Evolutionary conservation across 78 protist genomes (phyloP).

Genomic region (Andalucia godoyi): DNA sequence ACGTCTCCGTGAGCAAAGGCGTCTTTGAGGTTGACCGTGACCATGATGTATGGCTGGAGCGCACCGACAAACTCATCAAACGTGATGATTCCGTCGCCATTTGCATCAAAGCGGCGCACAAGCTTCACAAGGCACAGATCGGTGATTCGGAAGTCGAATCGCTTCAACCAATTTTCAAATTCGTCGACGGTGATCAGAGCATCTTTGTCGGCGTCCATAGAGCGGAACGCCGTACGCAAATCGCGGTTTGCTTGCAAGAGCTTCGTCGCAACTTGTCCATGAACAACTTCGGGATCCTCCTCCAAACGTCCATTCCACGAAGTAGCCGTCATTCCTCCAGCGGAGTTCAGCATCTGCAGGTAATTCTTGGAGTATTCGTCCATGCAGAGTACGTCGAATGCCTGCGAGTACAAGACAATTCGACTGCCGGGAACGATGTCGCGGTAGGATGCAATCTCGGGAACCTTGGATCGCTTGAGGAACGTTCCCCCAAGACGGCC

Average conservation of each 20-base stretch:
- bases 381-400: background rate
- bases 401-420: background rate
- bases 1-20: too few relatives aligned
- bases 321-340: background rate
- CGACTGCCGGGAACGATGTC: conserved; percentile 14
- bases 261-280: too few relatives aligned
- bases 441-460: background rate
- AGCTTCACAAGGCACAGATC: background rate
- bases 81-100: conserved; percentile 12
- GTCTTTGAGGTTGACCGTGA: too few relatives aligned
- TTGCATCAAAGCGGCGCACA: background rate
- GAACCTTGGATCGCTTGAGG: conserved; percentile 3
- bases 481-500: conserved; percentile 43
- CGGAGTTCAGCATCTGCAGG: background rate
- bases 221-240: too few relatives aligned
- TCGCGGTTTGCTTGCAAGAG: too few relatives aligned
- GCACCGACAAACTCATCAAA: conserved; percentile 5
- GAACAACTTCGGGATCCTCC: too few relatives aligned
- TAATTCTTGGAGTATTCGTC: conserved; percentile 12
- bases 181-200: background rate
- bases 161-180: background rate
- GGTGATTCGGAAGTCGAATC: background rate
- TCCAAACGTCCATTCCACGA: background rate
- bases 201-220: background rate
- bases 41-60: too few relatives aligned